A percentile compares a stretch with the other conserved stretches of the same genome.
phyloP scores from a whole-genome alignment of 1,284 basidiomycete genomes.

The Cerioporus squamosus region DNA sequence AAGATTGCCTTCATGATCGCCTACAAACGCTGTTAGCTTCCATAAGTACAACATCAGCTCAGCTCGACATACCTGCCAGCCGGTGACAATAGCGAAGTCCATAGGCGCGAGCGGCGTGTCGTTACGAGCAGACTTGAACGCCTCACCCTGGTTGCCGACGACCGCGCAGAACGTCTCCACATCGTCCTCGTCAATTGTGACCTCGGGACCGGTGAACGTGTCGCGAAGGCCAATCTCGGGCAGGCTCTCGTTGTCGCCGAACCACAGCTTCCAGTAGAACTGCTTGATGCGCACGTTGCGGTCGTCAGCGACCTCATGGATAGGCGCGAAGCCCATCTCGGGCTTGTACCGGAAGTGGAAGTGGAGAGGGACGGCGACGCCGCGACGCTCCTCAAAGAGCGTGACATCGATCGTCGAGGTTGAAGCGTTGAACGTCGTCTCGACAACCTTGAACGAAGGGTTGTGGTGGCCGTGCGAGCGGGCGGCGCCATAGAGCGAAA shows the following conservation, averaged over 20 bases:
- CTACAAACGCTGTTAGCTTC: conserved; percentile 42
- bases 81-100: conserved; percentile 98
- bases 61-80: conserved; percentile 81
- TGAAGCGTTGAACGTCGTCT: conserved; percentile 65
- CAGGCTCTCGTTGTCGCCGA: conserved; percentile 80
- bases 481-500: conserved; percentile 76
- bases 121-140: conserved; percentile 81
- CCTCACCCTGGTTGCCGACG: conserved; percentile 91
- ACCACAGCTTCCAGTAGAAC: conserved; percentile 98
- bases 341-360: conserved; percentile 91
- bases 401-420: conserved; percentile 73
- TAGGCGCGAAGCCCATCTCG: conserved; percentile 88
- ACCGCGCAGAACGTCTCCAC: conserved; percentile 93
- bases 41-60: conserved; percentile 4
- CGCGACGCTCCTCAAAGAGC: conserved; percentile 85
- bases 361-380: conserved; percentile 77
- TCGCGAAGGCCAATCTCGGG: conserved; percentile 79
- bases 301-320: conserved; percentile 87
- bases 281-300: conserved; percentile 94
- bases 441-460: conserved; percentile 81
- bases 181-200: conserved; percentile 74
- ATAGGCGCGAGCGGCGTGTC: conserved; percentile 86
- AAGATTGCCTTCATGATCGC: conserved; percentile 98
- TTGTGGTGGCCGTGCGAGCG: conserved; percentile 83
- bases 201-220: conserved; percentile 84